Percentiles rank a stretch among this genome's conserved stretches.
Evolutionary conservation across 2,329 filamentous ascomycete species (phyloP).

Genomic region (Sporothrix pseudoabietina): DNA sequence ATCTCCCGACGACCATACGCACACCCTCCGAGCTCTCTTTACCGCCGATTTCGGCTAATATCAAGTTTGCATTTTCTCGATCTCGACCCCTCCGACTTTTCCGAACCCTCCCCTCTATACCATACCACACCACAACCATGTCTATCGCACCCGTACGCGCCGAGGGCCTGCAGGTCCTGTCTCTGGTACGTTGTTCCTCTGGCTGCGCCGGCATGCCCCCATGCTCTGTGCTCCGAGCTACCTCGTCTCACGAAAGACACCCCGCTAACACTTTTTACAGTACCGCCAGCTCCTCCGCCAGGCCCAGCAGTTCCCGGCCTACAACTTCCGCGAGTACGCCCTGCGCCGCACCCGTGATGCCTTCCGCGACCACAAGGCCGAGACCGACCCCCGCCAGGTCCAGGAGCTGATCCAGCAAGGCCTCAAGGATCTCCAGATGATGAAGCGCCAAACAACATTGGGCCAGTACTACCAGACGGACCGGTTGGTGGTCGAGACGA

Average conservation of each 20-base stretch:
- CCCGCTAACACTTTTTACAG: conserved; percentile 49
- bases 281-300: conserved; percentile 91
- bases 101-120: background rate
- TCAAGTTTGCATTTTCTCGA: background rate
- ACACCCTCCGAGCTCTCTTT: background rate
- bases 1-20: conserved; percentile 1
- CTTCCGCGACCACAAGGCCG: conserved; percentile 76
- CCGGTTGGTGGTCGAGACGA: conserved; percentile 78
- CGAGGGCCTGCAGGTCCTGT: conserved; percentile 57
- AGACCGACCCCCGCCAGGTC: conserved; percentile 72
- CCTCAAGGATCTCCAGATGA: conserved; percentile 77
- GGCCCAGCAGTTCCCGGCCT: conserved; percentile 82
- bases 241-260: background rate
- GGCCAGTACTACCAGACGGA: conserved; percentile 95
- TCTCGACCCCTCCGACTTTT: background rate
- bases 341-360: conserved; percentile 86
- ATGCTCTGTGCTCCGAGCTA: background rate
- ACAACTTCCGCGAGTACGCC: conserved; percentile 98
- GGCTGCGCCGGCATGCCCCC: conserved; percentile 21
- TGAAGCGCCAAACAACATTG: conserved; percentile 96
- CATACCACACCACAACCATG: conserved; percentile 11
- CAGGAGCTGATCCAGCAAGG: conserved; percentile 91
- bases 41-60: conserved; percentile 16
- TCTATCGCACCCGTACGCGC: conserved; percentile 26
- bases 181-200: conserved; percentile 51